Evolutionary conservation across 2,329 filamentous ascomycete species (phyloP).

Genomic region (Tolypocladium ophioglossoides): DNA sequence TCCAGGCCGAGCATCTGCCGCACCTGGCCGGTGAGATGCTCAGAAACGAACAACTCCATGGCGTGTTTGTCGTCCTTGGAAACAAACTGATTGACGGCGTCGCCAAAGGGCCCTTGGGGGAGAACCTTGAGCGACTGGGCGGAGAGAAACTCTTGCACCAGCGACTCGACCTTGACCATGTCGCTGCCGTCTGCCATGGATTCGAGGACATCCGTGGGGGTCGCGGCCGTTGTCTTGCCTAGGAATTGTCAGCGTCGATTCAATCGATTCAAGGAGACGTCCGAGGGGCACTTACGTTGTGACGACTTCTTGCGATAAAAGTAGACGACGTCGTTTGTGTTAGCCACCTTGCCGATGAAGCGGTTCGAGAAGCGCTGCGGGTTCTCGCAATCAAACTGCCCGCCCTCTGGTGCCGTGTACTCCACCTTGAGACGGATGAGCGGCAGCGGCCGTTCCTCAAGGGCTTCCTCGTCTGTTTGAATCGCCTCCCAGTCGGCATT

Average conservation of each 20-base stretch:
- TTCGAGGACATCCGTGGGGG: conserved; percentile 54
- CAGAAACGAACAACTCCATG: conserved; percentile 70
- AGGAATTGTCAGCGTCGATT: conserved; percentile 4
- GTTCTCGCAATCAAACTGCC: conserved; percentile 84
- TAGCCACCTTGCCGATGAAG: conserved; percentile 84
- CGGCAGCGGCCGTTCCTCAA: conserved; percentile 59
- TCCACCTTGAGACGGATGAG: conserved; percentile 87
- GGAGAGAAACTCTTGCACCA: conserved; percentile 79
- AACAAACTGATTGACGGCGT: conserved; percentile 87
- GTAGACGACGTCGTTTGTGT: conserved; percentile 85
- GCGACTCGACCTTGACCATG: conserved; percentile 73
- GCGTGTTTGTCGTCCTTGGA: conserved; percentile 92
- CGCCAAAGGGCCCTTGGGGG: conserved; percentile 83
- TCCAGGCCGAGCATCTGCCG: conserved; percentile 58
- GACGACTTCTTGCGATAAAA: conserved; percentile 83
- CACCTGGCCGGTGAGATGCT: conserved; percentile 60
- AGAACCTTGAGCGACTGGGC: conserved; percentile 87
- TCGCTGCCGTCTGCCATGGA: conserved; percentile 42
- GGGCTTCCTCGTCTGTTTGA: conserved; percentile 54
- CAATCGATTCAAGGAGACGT: neutral
- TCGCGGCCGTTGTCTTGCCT: conserved; percentile 28
- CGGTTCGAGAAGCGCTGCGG: conserved; percentile 92
- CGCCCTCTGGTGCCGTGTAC: conserved; percentile 74
- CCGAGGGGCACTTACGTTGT: conserved; percentile 13
- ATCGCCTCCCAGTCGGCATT: conserved; percentile 68